Evolutionary conservation across 768 basidiomycete genomes (phyloP).

Genomic region (Grammothele lineata): DNA sequence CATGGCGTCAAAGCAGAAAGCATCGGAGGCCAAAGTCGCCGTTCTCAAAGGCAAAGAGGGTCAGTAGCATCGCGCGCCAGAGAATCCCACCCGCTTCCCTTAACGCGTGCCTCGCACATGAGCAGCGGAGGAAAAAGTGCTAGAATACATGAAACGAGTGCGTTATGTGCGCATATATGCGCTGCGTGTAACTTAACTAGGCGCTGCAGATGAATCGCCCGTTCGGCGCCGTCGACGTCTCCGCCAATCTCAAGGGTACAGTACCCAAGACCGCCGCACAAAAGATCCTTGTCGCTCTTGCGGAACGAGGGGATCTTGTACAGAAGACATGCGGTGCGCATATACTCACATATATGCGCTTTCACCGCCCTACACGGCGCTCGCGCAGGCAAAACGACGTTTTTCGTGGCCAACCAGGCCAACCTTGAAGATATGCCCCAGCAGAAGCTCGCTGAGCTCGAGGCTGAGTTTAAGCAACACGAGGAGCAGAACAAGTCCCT

Average conservation of each 20-base stretch:
- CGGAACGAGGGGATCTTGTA: conserved; percentile 80
- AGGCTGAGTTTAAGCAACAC: conserved; percentile 50
- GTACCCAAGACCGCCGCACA: conserved; percentile 81
- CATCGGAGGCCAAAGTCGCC: conserved; percentile 27
- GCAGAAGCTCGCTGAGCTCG: conserved; percentile 56
- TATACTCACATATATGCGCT: not conserved
- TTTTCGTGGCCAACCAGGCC: conserved; percentile 84
- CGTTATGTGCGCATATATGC: conserved; percentile 11
- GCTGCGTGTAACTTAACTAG: not conserved
- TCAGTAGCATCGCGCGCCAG: conserved; percentile 14
- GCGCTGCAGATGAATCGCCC: conserved; percentile 84
- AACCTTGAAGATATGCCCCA: conserved; percentile 61
- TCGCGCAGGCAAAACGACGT: conserved; percentile 69
- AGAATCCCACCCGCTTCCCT: not conserved
- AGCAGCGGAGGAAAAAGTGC: conserved; percentile 67
- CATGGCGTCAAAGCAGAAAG: conserved; percentile 24
- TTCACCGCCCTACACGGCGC: not conserved
- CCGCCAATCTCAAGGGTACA: conserved; percentile 86
- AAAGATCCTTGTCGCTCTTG: conserved; percentile 75
- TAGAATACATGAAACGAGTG: conserved; percentile 78
- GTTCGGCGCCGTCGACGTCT: conserved; percentile 87
- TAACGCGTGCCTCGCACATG: too few relatives aligned
- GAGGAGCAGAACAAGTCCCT: conserved; percentile 58
- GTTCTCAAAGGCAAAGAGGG: conserved; percentile 77
- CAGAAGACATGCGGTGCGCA: conserved; percentile 76